A percentile compares a stretch with the other conserved stretches of the same genome.
These are phyloP conservation scores for Maudiozyma bulderi DNA, from an alignment of 805 yeast genomes.

Conservation along the genomic window DNA sequence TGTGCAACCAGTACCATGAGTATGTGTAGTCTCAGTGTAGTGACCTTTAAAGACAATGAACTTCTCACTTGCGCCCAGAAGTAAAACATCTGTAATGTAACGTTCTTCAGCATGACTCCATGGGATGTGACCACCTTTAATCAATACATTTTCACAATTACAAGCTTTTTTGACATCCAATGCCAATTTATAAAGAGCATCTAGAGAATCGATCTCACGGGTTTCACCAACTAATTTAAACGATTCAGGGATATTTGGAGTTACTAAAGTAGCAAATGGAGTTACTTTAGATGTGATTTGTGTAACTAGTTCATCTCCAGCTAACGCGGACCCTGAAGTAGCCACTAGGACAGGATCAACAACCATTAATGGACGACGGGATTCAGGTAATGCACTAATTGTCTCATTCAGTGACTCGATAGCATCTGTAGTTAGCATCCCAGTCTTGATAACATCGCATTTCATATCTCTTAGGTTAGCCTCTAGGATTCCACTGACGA, in stretches of 20 bases:
- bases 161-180: constrained; percentile 30
- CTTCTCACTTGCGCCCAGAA: constrained; percentile 31
- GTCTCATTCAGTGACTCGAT: constrained; percentile 36
- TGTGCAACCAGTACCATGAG: constrained; percentile 92
- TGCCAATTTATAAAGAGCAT: constrained; percentile 35
- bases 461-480: constrained; percentile 52
- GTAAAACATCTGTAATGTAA: constrained; percentile 46
- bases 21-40: constrained; percentile 39
- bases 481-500: constrained; percentile 41
- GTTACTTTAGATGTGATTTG: constrained; percentile 40
- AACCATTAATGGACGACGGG: constrained; percentile 37
- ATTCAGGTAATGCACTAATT: constrained; percentile 24
- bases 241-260: constrained; percentile 75
- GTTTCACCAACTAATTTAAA: constrained; percentile 26
- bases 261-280: constrained; percentile 48
- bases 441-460: constrained; percentile 65
- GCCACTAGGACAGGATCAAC: constrained; percentile 82
- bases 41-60: constrained; percentile 40
- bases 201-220: constrained; percentile 27
- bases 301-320: constrained; percentile 31
- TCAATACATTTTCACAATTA: constrained; percentile 44
- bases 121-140: constrained; percentile 77
- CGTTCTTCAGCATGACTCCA: constrained; percentile 24
- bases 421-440: constrained; percentile 57
- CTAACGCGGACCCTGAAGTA: constrained; percentile 60